These are phyloP conservation scores for Pseudocercospora crystallina DNA, from an alignment of 2,329 filamentous ascomycete genomes.

Conservation along the genomic window DNA sequence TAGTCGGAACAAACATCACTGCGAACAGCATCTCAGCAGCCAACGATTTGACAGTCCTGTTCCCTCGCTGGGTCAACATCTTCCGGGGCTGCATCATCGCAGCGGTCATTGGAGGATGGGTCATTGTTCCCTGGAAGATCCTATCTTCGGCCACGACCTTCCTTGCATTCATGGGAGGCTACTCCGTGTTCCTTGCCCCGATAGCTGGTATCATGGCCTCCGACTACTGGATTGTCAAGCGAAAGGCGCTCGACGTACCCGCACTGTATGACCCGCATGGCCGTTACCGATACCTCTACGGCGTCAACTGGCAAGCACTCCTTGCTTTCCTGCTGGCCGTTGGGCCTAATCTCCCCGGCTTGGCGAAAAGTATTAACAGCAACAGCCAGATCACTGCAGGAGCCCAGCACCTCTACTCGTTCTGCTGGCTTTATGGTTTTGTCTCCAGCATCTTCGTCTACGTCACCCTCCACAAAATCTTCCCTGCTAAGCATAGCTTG, in stretches of 20 bases:
- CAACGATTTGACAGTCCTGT: constrained; percentile 53
- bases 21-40: constrained; percentile 55
- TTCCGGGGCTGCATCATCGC: constrained; percentile 44
- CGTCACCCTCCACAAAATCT: constrained; percentile 45
- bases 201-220: constrained; percentile 60
- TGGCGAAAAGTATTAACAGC: constrained; percentile 45
- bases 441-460: constrained; percentile 57
- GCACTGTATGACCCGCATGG: constrained; percentile 52
- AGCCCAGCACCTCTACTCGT: constrained; percentile 55
- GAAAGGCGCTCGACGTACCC: constrained; percentile 41
- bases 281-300: constrained; percentile 52
- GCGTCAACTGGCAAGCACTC: constrained; percentile 60
- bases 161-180: constrained; percentile 41
- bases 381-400: constrained; percentile 47
- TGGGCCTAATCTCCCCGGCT: constrained; percentile 56
- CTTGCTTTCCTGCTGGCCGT: constrained; percentile 57
- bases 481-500: constrained; percentile 50
- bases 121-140: constrained; percentile 65
- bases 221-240: constrained; percentile 57
- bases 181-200: constrained; percentile 63
- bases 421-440: constrained; percentile 65
- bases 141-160: constrained; percentile 33
- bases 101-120: constrained; percentile 50
- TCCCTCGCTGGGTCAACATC: constrained; percentile 52
- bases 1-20: constrained; percentile 49